phyloP scores from a whole-genome alignment of 2,329 filamentous ascomycete species.

The Fusarium concolor region DNA sequence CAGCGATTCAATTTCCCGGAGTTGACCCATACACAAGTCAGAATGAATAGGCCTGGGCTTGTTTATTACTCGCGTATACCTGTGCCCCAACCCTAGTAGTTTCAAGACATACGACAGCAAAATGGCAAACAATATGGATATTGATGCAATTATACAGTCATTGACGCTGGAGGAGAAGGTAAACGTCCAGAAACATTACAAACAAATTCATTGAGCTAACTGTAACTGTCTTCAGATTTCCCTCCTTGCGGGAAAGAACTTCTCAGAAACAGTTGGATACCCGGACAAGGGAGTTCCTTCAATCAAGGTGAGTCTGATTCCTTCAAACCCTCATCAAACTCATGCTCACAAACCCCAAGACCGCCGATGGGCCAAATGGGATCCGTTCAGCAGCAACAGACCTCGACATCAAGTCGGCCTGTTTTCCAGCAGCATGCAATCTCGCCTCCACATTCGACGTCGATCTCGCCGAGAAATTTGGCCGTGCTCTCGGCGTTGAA shows the following conservation, averaged over 20 bases:
- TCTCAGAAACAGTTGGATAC: slow-evolving; percentile 40
- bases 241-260: slow-evolving; percentile 40
- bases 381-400: slow-evolving; percentile 49
- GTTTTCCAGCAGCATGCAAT: slow-evolving; percentile 49
- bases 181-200: rapidly evolving
- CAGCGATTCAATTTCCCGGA: slow-evolving; percentile 1
- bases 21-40: background rate
- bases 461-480: slow-evolving; percentile 66
- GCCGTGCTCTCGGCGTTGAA: slow-evolving; percentile 68
- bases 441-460: slow-evolving; percentile 73
- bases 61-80: background rate
- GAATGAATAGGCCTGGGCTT: background rate
- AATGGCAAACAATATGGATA: slow-evolving; percentile 17
- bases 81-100: background rate
- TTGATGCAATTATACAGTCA: slow-evolving; percentile 22
- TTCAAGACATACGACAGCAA: background rate
- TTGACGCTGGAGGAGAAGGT: slow-evolving; percentile 41
- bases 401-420: slow-evolving; percentile 47
- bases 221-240: slow-evolving; percentile 21
- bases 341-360: slow-evolving; percentile 4
- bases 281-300: slow-evolving; percentile 35
- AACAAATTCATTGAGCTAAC: background rate
- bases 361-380: slow-evolving; percentile 51
- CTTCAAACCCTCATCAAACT: rapidly evolving
- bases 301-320: slow-evolving; percentile 21